Evolutionary conservation across 495 filamentous ascomycete genomes (phyloP).

Genomic region (Aspergillus hancockii): DNA sequence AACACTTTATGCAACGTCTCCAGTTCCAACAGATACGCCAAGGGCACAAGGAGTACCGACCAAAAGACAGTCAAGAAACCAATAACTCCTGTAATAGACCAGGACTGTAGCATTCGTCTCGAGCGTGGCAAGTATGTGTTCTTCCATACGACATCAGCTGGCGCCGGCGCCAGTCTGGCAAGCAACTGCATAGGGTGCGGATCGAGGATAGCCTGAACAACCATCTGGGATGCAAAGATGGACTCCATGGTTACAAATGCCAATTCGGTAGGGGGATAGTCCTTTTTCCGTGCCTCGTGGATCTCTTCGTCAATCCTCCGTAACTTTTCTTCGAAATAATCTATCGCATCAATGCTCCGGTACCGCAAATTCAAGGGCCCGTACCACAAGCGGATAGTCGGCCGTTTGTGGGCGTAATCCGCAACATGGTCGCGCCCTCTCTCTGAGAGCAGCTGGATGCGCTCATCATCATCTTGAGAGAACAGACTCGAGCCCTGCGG

Average conservation of each 20-base stretch:
- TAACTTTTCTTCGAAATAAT: slow-evolving; percentile 90
- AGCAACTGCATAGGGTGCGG: slow-evolving; percentile 82
- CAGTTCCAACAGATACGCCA: slow-evolving; percentile 76
- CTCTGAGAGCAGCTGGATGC: slow-evolving; percentile 54
- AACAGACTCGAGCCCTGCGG: slow-evolving; percentile 32
- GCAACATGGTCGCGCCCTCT: slow-evolving; percentile 35
- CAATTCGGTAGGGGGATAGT: slow-evolving; percentile 74
- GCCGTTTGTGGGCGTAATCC: slow-evolving; percentile 55
- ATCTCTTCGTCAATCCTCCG: slow-evolving; percentile 80
- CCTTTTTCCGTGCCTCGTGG: slow-evolving; percentile 65
- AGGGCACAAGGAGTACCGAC: slow-evolving; percentile 78
- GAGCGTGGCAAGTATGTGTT: slow-evolving; percentile 86
- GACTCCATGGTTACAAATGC: slow-evolving; percentile 98
- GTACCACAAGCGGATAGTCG: slow-evolving; percentile 74
- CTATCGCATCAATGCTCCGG: slow-evolving; percentile 82
- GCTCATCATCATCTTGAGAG: slow-evolving; percentile 46
- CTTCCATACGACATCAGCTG: slow-evolving; percentile 85
- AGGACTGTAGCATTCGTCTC: slow-evolving; percentile 71
- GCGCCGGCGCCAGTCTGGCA: slow-evolving; percentile 82
- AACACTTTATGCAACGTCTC: slow-evolving; percentile 73
- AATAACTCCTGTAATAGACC: slow-evolving; percentile 81
- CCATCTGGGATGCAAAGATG: slow-evolving; percentile 90
- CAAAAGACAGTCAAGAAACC: slow-evolving; percentile 83
- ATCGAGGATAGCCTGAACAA: slow-evolving; percentile 88
- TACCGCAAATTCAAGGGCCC: slow-evolving; percentile 73